These are phyloP conservation scores for Gossypium gossypioides DNA, from an alignment of 441 rosid species.

Conservation along the genomic window DNA sequence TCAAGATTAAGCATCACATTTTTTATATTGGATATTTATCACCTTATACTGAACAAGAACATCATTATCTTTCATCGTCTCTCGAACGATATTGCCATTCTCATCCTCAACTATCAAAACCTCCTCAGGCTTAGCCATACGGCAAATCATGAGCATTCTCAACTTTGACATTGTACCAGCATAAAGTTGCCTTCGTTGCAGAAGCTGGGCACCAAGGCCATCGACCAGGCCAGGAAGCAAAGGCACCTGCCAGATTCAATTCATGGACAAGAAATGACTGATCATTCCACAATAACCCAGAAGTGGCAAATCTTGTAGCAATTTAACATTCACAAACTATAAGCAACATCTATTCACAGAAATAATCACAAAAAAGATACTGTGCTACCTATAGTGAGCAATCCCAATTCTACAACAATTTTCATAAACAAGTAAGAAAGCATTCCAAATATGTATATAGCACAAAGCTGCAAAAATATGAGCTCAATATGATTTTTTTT, in stretches of 20 bases:
- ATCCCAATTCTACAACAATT: not conserved
- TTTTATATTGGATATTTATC: conserved; percentile 4
- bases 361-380: not conserved
- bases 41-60: conserved; percentile 99
- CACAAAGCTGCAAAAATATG: not conserved
- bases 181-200: conserved; percentile 90
- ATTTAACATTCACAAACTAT: not conserved
- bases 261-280: conserved; percentile 16
- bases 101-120: conserved; percentile 99
- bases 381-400: not conserved
- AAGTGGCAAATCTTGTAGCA: not conserved
- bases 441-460: not conserved
- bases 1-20: not conserved
- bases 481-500: not conserved
- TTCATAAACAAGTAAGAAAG: not conserved
- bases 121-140: conserved; percentile 99
- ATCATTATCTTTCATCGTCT: conserved; percentile 99
- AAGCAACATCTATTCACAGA: not conserved
- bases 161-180: conserved; percentile 80
- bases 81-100: conserved; percentile 98
- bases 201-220: conserved; percentile 72
- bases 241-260: conserved; percentile 48
- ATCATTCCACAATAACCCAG: conserved; percentile 7
- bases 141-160: conserved; percentile 91
- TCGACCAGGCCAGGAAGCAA: conserved; percentile 70